Conservation (phyloP, 2,329 filamentous ascomycete genomes). For the Calycina herbarum region DNA sequence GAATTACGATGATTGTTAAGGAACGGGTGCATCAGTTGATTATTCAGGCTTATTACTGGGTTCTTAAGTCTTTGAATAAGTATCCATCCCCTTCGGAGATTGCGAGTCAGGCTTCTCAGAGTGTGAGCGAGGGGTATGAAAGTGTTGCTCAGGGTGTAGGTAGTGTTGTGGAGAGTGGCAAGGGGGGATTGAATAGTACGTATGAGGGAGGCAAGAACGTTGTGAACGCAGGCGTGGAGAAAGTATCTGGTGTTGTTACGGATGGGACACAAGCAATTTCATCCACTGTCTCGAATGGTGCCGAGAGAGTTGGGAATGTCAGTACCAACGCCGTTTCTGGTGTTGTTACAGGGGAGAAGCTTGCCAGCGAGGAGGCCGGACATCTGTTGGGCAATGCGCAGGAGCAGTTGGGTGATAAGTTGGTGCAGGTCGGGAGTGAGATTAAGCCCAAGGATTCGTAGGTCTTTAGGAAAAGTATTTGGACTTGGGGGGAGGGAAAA, state of each 20-base stretch:
- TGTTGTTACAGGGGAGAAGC: constrained; percentile 21
- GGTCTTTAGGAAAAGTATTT: not conserved
- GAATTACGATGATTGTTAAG: constrained; percentile 84
- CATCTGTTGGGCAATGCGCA: constrained; percentile 35
- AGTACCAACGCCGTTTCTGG: constrained; percentile 22
- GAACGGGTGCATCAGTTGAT: constrained; percentile 72
- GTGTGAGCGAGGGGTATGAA: constrained; percentile 4
- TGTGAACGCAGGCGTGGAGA: not conserved
- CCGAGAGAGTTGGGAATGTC: not conserved
- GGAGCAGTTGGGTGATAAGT: constrained; percentile 30
- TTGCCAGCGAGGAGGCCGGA: constrained; percentile 28
- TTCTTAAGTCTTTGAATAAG: constrained; percentile 50
- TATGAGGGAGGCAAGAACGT: not conserved
- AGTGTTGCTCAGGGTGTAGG: constrained; percentile 7
- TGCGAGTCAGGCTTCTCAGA: constrained; percentile 33
- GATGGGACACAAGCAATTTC: not conserved
- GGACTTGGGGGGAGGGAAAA: too few relatives aligned
- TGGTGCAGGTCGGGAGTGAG: constrained; percentile 15
- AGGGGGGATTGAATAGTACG: not conserved
- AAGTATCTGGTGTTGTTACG: not conserved
- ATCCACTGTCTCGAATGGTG: not conserved
- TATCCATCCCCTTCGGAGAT: constrained; percentile 46
- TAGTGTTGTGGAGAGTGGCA: not conserved
- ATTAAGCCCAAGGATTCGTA: constrained; percentile 11
- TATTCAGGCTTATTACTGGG: constrained; percentile 68